Base-by-base conservation (phyloP, 1,139 yeast species). In the Insectozyma bohioensis region DNA sequence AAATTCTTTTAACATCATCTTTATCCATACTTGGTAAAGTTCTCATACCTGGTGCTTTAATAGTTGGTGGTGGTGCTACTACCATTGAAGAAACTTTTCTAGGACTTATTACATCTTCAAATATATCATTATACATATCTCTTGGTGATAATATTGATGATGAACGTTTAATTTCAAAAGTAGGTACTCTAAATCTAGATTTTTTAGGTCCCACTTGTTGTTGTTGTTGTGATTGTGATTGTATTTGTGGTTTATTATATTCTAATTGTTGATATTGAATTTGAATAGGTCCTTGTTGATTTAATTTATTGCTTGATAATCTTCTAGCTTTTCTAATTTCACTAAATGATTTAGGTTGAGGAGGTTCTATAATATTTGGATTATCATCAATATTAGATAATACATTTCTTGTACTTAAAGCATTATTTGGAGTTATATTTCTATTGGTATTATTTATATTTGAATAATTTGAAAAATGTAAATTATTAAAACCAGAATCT, bases 1-100 rank as follows among this genome's bases (percentile, higher is more conserved):
- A 54, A 9, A 70, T 62, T 36, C 62, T 55, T 40, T 64, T 60
- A 3, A 72, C 66, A 41, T 72, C 76, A 28, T 70, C 69, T 7
- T 69, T 61, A 38, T 73, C 78, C 66, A 67, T 63, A 37, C 75
- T 68, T 35, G 72, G 75, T 34, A 61, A 58, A 1, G 75, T 65
- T 38, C 59, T 63, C 71, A 66, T 61, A 6, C 74, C 72, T 27
- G 54, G 51, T 14, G 67, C 48, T 41, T 53, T 54, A 22, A 68
- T 69, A 5, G 75, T 68, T 10, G 72, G 67, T 6, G 58, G 50
- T 24, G n/a, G n/a, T n/a, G n/a, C n/a, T n/a, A n/a, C n/a, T n/a
- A n/a, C n/a, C n/a, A n/a, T n/a, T n/a, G n/a, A n/a, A n/a, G n/a
- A n/a, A n/a, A n/a, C n/a, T 12, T 30, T 30, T 18, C 43, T 31